Conservation (phyloP, 192 early-diverging fungal species). For the Podila minutissima region DNA sequence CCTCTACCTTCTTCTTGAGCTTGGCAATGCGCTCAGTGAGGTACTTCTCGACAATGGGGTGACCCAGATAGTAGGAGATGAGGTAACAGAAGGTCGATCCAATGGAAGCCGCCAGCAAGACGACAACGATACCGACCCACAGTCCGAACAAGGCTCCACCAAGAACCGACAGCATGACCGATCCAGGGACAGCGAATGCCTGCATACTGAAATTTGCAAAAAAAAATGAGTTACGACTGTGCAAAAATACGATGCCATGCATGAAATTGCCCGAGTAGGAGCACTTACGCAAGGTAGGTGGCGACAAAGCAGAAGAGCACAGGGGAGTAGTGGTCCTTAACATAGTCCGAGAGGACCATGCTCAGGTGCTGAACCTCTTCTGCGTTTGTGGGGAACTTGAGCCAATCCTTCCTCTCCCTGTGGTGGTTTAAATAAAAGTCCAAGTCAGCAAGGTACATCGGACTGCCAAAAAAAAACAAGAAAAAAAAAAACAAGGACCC, state of each 20-base stretch:
- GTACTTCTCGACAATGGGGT: slow-evolving; percentile 57
- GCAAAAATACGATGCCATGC: no score
- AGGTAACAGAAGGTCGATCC: slow-evolving; percentile 61
- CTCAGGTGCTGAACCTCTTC: slow-evolving; percentile 57
- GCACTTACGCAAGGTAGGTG: slow-evolving; percentile 59
- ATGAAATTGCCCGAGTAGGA: no score
- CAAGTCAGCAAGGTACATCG: background rate
- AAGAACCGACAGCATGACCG: slow-evolving; percentile 66
- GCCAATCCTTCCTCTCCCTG: slow-evolving; percentile 53
- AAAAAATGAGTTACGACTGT: background rate
- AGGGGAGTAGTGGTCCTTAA: slow-evolving; percentile 54
- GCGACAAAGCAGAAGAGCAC: slow-evolving; percentile 54
- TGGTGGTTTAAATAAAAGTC: background rate
- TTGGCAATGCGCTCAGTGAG: slow-evolving; percentile 54
- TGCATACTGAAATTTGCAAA: slow-evolving; percentile 48
- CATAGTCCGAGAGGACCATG: slow-evolving; percentile 52
- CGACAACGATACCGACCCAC: slow-evolving; percentile 58
- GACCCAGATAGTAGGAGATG: slow-evolving; percentile 61
- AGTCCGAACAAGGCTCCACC: slow-evolving; percentile 65
- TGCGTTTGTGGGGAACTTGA: slow-evolving; percentile 59
- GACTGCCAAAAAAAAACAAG: background rate
- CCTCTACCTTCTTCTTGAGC: slow-evolving; percentile 59
- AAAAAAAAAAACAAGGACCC: background rate
- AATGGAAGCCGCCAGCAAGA: slow-evolving; percentile 56
- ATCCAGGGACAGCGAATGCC: slow-evolving; percentile 67